Evolutionary conservation across 2,329 filamentous ascomycete genomes (phyloP).

Genomic region (Alternaria brassicae): DNA sequence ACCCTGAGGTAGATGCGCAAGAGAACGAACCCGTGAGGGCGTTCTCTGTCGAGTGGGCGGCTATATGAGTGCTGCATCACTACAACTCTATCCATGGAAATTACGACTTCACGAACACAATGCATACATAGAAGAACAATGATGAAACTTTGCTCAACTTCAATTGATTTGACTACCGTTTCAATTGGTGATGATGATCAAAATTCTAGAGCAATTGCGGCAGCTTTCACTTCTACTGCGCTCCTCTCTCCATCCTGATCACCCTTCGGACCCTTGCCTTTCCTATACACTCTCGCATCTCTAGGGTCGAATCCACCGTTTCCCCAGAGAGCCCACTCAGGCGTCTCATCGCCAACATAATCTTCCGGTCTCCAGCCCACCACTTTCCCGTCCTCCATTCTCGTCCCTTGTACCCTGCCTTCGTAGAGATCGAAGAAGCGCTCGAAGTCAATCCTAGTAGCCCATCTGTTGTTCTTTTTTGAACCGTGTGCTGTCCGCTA

Average conservation of each 20-base stretch:
- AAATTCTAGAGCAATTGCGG: constrained; percentile 19
- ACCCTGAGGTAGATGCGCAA: constrained; percentile 28
- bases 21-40: constrained; percentile 63
- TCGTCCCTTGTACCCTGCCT: constrained; percentile 51
- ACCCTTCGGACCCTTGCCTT: constrained; percentile 68
- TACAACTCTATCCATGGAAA: background rate
- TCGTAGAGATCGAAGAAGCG: constrained; percentile 87
- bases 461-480: constrained; percentile 79
- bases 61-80: constrained; percentile 66
- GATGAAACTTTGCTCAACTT: background rate
- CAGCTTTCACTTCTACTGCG: constrained; percentile 12
- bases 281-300: constrained; percentile 85
- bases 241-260: constrained; percentile 21
- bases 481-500: constrained; percentile 80
- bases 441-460: constrained; percentile 89
- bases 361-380: constrained; percentile 84
- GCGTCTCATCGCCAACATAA: constrained; percentile 83
- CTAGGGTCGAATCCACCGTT: constrained; percentile 93
- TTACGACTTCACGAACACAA: constrained; percentile 15
- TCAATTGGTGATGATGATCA: background rate
- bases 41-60: constrained; percentile 93
- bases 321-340: constrained; percentile 95
- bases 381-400: constrained; percentile 54
- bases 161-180: background rate
- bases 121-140: constrained; percentile 10